phyloP scores from a whole-genome alignment of 805 yeast genomes.

The Saccharomycopsis amapae region DNA sequence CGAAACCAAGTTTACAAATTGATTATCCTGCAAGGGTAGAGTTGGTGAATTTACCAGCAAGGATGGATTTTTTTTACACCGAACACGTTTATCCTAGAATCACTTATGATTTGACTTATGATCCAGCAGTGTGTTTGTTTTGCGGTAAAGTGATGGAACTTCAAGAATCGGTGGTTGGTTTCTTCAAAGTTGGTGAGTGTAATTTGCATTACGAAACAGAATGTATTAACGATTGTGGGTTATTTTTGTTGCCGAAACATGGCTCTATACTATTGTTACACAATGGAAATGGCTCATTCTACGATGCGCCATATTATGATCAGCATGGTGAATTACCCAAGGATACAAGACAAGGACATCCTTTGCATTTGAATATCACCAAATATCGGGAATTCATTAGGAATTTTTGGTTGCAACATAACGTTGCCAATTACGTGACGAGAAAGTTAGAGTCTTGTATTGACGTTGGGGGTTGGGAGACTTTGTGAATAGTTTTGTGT shows the following conservation, averaged over 20 bases:
- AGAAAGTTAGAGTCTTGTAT: conserved; percentile 69
- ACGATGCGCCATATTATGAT: conserved; percentile 78
- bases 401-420: conserved; percentile 71
- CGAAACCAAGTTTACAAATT: conserved; percentile 26
- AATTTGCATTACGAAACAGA: conserved; percentile 59
- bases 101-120: conserved; percentile 36
- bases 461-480: conserved; percentile 96
- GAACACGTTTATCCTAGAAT: conserved; percentile 41
- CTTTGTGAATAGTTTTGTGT: conserved; percentile 39
- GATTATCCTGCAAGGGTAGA: conserved; percentile 63
- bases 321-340: conserved; percentile 80
- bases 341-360: conserved; percentile 58
- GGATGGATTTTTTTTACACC: conserved; percentile 64
- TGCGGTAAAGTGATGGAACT: conserved; percentile 66
- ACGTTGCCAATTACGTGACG: conserved; percentile 67
- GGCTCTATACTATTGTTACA: conserved; percentile 57
- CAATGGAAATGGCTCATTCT: conserved; percentile 76
- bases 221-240: conserved; percentile 61
- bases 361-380: conserved; percentile 53
- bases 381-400: conserved; percentile 62
- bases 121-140: conserved; percentile 81
- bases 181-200: conserved; percentile 66
- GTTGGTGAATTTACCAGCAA: conserved; percentile 55
- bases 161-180: conserved; percentile 55
- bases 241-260: conserved; percentile 66